Evolutionary conservation across 371 early-diverging fungal species (phyloP).

Genomic region (Actinomucor elegans): DNA sequence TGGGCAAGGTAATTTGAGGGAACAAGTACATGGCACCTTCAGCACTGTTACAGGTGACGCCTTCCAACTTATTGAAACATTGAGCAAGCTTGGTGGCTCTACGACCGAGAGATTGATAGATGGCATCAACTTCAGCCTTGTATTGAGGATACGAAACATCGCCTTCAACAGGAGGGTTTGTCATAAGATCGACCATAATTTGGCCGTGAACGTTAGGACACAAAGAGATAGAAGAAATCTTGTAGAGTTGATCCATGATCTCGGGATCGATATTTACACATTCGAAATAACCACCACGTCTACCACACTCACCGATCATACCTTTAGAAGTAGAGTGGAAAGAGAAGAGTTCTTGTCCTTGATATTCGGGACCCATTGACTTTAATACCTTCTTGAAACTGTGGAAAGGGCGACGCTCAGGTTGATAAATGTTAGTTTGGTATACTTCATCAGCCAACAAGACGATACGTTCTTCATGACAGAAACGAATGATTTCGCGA

Average conservation of each 20-base stretch:
- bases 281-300: conserved; percentile 97
- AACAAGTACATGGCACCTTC: conserved; percentile 97
- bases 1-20: conserved; percentile 78
- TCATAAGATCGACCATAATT: conserved; percentile 91
- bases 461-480: conserved; percentile 77
- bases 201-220: conserved; percentile 91
- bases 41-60: conserved; percentile 85
- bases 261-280: conserved; percentile 76
- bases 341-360: conserved; percentile 81
- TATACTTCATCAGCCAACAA: conserved; percentile 98
- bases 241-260: conserved; percentile 86
- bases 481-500: conserved; percentile 85
- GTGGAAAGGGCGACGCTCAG: conserved; percentile 82
- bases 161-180: conserved; percentile 87
- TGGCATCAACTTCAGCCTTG: conserved; percentile 68
- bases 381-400: conserved; percentile 92
- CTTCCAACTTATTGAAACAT: conserved; percentile 83
- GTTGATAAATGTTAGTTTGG: conserved; percentile 91
- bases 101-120: conserved; percentile 81
- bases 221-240: conserved; percentile 88
- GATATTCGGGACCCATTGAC: conserved; percentile 47
- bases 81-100: conserved; percentile 75
- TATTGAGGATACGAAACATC: conserved; percentile 78
- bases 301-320: conserved; percentile 98
- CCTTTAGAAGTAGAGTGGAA: conserved; percentile 98